Conservation (phyloP, 352 stramenopile species). For the Blastocystis hominis region DNA sequence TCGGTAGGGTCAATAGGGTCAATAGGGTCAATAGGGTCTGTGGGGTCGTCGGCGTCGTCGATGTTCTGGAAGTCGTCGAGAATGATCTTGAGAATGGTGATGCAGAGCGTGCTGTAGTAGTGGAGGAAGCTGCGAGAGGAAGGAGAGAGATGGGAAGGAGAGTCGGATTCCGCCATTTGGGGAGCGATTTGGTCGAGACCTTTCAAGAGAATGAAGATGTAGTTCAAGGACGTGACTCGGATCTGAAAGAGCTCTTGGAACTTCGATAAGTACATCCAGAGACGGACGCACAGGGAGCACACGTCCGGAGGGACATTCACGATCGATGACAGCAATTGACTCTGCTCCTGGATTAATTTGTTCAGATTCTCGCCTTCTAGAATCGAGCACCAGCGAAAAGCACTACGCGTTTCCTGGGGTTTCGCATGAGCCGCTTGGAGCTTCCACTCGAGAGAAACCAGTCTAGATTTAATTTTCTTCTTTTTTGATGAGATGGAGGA, state of each 20-base stretch:
- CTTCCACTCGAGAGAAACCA: too few species aligned
- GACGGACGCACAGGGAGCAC: neutral
- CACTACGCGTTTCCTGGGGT: too few species aligned
- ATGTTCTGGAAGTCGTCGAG: neutral
- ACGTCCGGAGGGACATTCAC: neutral
- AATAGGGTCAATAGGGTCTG: neutral
- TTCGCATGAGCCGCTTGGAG: too few species aligned
- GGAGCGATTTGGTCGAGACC: neutral
- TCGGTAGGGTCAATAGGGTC: neutral
- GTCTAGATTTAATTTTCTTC: too few species aligned
- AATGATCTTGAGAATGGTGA: neutral
- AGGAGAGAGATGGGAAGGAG: neutral
- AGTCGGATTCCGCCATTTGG: neutral
- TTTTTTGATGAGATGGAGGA: neutral
- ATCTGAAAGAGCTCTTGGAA: neutral
- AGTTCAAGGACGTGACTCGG: neutral
- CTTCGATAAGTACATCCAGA: neutral
- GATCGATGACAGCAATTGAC: neutral
- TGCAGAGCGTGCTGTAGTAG: neutral
- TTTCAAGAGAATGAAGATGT: neutral
- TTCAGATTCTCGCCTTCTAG: neutral
- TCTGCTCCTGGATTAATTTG: neutral
- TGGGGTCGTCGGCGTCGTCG: neutral
- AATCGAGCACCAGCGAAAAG: neutral
- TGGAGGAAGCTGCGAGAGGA: neutral